A percentile compares a stretch with the other conserved stretches of the same genome.
phyloP scores from a whole-genome alignment of 805 yeast species.

The Yarrowia deformans region DNA sequence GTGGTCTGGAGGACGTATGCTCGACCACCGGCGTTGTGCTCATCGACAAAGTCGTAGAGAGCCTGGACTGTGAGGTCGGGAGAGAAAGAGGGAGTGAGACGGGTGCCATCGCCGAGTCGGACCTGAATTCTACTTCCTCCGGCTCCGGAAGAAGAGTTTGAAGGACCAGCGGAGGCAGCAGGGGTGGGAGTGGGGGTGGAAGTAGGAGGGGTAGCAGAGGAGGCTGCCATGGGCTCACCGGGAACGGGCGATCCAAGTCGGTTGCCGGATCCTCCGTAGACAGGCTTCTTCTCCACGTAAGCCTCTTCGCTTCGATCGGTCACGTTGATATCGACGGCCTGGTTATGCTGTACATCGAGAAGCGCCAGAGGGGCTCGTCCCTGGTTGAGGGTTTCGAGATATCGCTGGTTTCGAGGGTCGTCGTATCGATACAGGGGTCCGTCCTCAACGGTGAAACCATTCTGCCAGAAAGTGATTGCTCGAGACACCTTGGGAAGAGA shows the following conservation, averaged over 20 bases:
- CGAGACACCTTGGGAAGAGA: conserved; percentile 63
- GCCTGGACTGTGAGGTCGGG: conserved; percentile 68
- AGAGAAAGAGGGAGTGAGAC: conserved; percentile 68
- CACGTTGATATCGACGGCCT: conserved; percentile 92
- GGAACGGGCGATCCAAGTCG: conserved; percentile 91
- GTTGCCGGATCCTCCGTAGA: conserved; percentile 75
- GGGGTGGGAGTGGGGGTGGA: conserved; percentile 40
- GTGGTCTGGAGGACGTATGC: conserved; percentile 75
- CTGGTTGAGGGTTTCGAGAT: conserved; percentile 77
- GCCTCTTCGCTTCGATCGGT: conserved; percentile 81
- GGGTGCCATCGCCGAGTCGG: conserved; percentile 81
- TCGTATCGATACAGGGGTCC: conserved; percentile 87
- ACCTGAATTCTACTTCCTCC: conserved; percentile 69
- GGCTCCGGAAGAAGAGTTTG: conserved; percentile 25
- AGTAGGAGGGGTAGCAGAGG: conserved; percentile 31
- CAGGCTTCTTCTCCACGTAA: conserved; percentile 69
- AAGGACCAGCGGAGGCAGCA: conserved; percentile 41
- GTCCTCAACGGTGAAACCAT: conserved; percentile 94
- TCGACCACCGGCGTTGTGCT: conserved; percentile 56
- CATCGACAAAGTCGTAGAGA: conserved; percentile 72
- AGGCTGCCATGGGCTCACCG: conserved; percentile 57
- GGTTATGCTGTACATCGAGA: conserved; percentile 84
- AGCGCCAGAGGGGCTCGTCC: conserved; percentile 92
- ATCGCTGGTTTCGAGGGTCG: conserved; percentile 85
- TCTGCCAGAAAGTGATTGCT: conserved; percentile 92